A percentile compares a stretch with the other conserved stretches of the same genome.
Evolutionary conservation across 2,329 filamentous ascomycete species (phyloP).

Genomic region (Paecilomyces sp.): DNA sequence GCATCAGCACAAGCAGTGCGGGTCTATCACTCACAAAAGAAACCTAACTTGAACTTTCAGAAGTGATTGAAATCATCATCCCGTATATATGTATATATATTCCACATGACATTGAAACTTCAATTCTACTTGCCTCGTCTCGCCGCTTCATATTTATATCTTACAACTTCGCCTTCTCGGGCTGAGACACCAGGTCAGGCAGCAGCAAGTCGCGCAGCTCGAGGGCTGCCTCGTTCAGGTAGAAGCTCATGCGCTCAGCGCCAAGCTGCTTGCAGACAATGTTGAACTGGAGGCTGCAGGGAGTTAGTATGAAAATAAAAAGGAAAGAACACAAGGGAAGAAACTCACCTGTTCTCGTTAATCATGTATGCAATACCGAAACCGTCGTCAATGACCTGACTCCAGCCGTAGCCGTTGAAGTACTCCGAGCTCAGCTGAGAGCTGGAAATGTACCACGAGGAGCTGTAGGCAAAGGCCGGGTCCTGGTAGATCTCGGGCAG

Average conservation of each 20-base stretch:
- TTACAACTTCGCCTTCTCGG: slow-evolving; percentile 83
- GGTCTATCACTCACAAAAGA: too few species aligned
- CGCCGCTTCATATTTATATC: slow-evolving; percentile 26
- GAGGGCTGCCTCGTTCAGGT: slow-evolving; percentile 83
- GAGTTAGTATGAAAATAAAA: background rate
- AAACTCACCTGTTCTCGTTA: slow-evolving; percentile 80
- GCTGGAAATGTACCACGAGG: slow-evolving; percentile 82
- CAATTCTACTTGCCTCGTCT: background rate
- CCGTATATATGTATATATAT: background rate
- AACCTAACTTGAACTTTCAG: too few species aligned
- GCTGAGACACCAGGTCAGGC: slow-evolving; percentile 60
- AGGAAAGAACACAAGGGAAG: background rate
- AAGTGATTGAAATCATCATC: background rate
- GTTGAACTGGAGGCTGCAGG: slow-evolving; percentile 84
- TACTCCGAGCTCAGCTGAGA: slow-evolving; percentile 91
- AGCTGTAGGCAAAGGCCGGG: slow-evolving; percentile 74
- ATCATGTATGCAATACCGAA: slow-evolving; percentile 99
- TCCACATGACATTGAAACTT: background rate
- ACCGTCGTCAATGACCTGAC: slow-evolving; percentile 89
- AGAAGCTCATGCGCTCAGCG: slow-evolving; percentile 89
- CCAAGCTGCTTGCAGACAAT: slow-evolving; percentile 90
- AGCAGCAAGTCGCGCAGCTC: slow-evolving; percentile 83
- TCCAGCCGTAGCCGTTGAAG: slow-evolving; percentile 99
- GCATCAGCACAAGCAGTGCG: too few species aligned
- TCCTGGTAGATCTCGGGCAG: slow-evolving; percentile 80